Evolutionary conservation across 805 yeast genomes (phyloP), one percentile per base, ranked within the genome.

Genomic region (Cyberlindnera xylosilytica): DNA sequence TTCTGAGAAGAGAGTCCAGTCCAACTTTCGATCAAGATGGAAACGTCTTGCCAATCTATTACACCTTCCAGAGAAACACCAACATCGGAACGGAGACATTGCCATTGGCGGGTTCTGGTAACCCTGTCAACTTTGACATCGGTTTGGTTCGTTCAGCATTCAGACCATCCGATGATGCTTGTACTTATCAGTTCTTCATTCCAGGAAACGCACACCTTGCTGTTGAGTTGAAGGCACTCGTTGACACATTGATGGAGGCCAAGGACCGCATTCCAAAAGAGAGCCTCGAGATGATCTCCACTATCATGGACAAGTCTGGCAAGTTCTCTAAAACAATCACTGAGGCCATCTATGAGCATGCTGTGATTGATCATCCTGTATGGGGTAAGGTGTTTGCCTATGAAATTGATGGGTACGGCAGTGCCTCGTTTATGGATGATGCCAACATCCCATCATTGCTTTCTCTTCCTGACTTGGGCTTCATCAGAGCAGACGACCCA

Each of bases 151-250:
- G 95, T 38, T 81, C 90, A 5, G 90, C 95, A 0, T 87, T 87
- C 59, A 66, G 96, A 52, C 96, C 96, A 8, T 82, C 91, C 16
- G 96, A 87, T 60, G 96, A 87, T 62, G 87, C 95, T 1, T 78
- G 88, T 31, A 76, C 81, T n/a, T 74, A 73, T 47, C 95, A 86
- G 60, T 79, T 82, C 45, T 84, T 88, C 58, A 76, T 89, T 34
- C 96, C 96, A 1, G 96, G 88, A 2, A 88, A 88, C 58, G 87
- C 89, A 1, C 89, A 83, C 51, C 65, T 84, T 69, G 62, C 78
- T 22, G 79, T 78, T 1, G 93, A 87, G 57, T 65, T 87, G 26
- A 56, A 54, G n/a, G 68, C 65, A 19, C 52, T 68, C 4, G 53
- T 64, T 4, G 53, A 58, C 6, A 43, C 57, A 4, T 55, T 73